Evolutionary conservation across 2,329 filamentous ascomycete genomes (phyloP), one percentile per base, ranked within the genome.

Genomic region (Paecilomyces sp.): DNA sequence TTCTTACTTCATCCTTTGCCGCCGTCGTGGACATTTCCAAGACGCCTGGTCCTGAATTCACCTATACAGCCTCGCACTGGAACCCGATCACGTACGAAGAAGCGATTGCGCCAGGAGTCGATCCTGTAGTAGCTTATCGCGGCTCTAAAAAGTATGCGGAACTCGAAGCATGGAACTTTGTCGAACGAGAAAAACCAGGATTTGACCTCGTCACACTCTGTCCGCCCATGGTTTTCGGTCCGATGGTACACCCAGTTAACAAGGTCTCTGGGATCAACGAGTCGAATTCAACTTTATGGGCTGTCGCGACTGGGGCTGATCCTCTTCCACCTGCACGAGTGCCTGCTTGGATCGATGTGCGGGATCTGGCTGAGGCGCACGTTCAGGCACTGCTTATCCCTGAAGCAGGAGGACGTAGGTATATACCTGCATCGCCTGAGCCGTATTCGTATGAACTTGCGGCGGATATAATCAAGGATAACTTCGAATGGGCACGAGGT

Each of bases 381-480:
- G 74, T 79, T 1, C 72, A 76, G 52, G 78, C 79, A 1, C 64
- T 80, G 2, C 34, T 80, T 12, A 66, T 64, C 2, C 68, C 68
- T 0, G 73, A 74, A 2, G 76, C 67, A 77, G 62, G 65, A 41
- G 34, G 34, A 13, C 34, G 34, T 13, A 41, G 80, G 52, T 82
- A 74, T 60, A 68, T 74, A 1, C 70, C 75, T 15, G 73, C 74
- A 0, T 72, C 76, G 0, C 72, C 76, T 0, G 77, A 82, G 62
- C 69, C 71, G 4, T 83, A 82, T 58, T 78, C 77, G 0, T 82
- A 82, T 62, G 75, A 70, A 0, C 59, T 77, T 12, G 80, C 77
- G 0, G 76, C 77, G 0, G 67, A 74, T 11, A 76, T 82, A 31
- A 76, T 82, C 30, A 64, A 63, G 0, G 71, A 74, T 2, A 68